Percentiles rank a stretch among this genome's conserved stretches.
These are phyloP conservation scores for Sugiyamaella floridensis DNA, from an alignment of 805 yeast genomes.

Conservation along the genomic window DNA sequence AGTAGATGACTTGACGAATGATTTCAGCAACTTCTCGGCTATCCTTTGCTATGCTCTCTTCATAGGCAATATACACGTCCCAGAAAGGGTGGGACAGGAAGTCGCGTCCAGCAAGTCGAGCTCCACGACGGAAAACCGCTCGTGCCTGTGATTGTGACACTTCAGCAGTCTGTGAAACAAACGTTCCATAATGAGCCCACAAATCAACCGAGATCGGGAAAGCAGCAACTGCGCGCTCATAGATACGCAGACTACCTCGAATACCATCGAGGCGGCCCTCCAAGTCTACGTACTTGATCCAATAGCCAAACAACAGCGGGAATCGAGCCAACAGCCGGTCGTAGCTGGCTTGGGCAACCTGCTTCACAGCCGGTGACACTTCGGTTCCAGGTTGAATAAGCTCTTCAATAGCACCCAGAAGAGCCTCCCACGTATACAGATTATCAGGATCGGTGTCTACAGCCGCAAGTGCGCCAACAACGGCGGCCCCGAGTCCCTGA, in stretches of 20 bases:
- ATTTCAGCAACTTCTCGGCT: slow-evolving; percentile 35
- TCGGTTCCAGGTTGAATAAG: neutral
- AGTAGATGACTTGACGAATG: slow-evolving; percentile 29
- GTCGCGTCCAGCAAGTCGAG: slow-evolving; percentile 52
- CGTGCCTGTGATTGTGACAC: slow-evolving; percentile 7
- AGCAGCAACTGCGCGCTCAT: slow-evolving; percentile 32
- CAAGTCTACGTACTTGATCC: slow-evolving; percentile 34
- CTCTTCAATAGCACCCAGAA: slow-evolving; percentile 7
- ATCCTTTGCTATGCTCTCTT: slow-evolving; percentile 36
- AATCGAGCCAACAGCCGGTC: slow-evolving; percentile 28
- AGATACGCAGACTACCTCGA: slow-evolving; percentile 21
- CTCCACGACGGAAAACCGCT: slow-evolving; percentile 41
- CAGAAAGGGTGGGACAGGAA: slow-evolving; percentile 75
- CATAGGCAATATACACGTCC: slow-evolving; percentile 69
- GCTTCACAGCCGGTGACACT: neutral
- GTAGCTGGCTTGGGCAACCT: slow-evolving; percentile 18
- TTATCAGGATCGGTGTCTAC: slow-evolving; percentile 13
- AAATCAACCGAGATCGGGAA: slow-evolving; percentile 29
- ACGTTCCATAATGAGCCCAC: slow-evolving; percentile 26
- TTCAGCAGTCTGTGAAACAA: slow-evolving; percentile 11
- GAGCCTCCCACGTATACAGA: slow-evolving; percentile 15
- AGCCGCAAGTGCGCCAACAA: slow-evolving; percentile 4
- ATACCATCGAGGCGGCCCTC: slow-evolving; percentile 17
- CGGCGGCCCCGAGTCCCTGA: neutral
- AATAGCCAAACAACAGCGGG: slow-evolving; percentile 36